Percentiles rank a stretch among this genome's conserved stretches.
These are phyloP conservation scores for Nigrospora osmanthi DNA, from an alignment of 2,329 filamentous ascomycete species.

Conservation along the genomic window DNA sequence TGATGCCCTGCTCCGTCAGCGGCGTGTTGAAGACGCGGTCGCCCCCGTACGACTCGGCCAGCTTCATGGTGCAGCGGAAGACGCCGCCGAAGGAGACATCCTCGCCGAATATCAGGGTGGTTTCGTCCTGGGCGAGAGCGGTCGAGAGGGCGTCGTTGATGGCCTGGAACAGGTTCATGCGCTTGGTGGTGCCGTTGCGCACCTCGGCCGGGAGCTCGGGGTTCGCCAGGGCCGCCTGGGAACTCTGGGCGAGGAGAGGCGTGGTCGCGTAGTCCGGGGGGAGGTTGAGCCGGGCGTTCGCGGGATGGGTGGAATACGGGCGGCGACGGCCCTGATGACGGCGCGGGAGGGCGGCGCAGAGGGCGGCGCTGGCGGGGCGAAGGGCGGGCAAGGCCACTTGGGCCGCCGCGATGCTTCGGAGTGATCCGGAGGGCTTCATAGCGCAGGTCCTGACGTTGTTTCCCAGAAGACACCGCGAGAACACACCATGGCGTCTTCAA, in stretches of 20 bases:
- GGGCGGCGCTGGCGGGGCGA: too few relatives aligned
- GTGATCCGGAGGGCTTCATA: too few relatives aligned
- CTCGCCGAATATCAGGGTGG: slow-evolving; percentile 87
- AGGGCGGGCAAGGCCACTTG: too few relatives aligned
- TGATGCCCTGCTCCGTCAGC: slow-evolving; percentile 85
- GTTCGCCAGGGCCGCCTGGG: slow-evolving; percentile 62
- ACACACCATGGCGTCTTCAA: too few relatives aligned
- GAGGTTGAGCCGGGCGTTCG: slow-evolving; percentile 66
- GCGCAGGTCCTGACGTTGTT: too few relatives aligned
- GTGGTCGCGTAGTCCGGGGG: slow-evolving; percentile 83
- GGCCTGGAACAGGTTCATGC: slow-evolving; percentile 89
- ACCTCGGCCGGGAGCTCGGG: slow-evolving; percentile 62
- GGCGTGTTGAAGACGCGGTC: slow-evolving; percentile 96
- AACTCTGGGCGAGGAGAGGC: slow-evolving; percentile 71
- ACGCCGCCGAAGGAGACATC: slow-evolving; percentile 97
- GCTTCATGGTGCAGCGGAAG: slow-evolving; percentile 87
- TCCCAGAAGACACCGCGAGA: too few relatives aligned
- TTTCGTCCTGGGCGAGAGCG: slow-evolving; percentile 75
- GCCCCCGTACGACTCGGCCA: slow-evolving; percentile 78
- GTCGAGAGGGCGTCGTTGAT: slow-evolving; percentile 85
- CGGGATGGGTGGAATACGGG: slow-evolving; percentile 47
- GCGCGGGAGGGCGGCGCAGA: too few relatives aligned
- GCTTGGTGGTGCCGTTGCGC: slow-evolving; percentile 65
- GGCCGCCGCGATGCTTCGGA: too few relatives aligned
- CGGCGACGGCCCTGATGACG: slow-evolving; percentile 6